Evolutionary conservation across 164 flowering plant genomes (phyloP), one percentile per base, ranked within the genome.

Genomic region (Annona squamosa): DNA sequence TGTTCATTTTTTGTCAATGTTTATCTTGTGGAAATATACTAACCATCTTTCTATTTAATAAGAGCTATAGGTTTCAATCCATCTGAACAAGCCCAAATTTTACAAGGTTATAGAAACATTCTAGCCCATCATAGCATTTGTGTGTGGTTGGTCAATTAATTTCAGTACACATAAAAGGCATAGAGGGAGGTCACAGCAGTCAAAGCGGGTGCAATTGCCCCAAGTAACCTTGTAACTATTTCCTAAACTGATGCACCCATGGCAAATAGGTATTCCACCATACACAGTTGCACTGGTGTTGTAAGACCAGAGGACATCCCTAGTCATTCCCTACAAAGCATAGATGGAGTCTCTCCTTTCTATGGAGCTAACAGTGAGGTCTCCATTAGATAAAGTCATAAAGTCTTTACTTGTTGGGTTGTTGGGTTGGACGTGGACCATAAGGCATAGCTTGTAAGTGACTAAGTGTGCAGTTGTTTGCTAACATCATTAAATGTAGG

Each of bases 381-480:
- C 85, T 1, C 82, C 85, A 46, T 86, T 88, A 1, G 82, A 84
- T 41, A 85, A 1, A 1, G 88, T 79, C 5, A 85, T 87, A 0
- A 87, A 88, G 2, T 81, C 88, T 1, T 42, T 69, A 19, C 77
- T 71, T 1, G 80, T 78, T 2, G 74, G 81, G 61, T 85, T 85
- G 81, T 77, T 80, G 87, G 89, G 66, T 84, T 74, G 4, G 87
- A 83, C 0, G 83, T 86, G 12, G 88, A 73, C 91, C 89, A 87
- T 0, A 82, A 5, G 46, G 83, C 80, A 26, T 72, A n/a, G 4
- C 87, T 86, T 0, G 85, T 71, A 37, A 26, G 37, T 26, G 37
- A 26, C 37, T 26, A 26, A 26, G 37, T 26, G 37, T 26, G 37
- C 37, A 26, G 37, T 26, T 26, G 37, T 26, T 26, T 26, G 37